Evolutionary conservation across 2,329 filamentous ascomycete species (phyloP), one percentile per base, ranked within the genome.

Genomic region (Neonectria coccinea): DNA sequence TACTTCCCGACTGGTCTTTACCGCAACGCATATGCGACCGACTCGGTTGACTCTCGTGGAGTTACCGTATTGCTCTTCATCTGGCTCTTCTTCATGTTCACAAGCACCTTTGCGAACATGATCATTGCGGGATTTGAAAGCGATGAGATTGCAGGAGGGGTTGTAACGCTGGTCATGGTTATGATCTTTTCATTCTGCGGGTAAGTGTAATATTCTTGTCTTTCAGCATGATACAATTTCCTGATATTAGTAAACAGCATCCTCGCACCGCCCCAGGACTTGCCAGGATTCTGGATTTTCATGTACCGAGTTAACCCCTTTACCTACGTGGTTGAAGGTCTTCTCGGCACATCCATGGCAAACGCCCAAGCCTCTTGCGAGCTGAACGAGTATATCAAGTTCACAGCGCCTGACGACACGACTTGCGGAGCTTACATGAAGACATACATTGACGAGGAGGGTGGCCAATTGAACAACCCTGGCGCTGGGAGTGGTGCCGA

Each of bases 1-100:
- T 92, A 91, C 79, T 92, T 89, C 74, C 88, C 89, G 4, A 86
- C 91, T 60, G 88, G 88, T 1, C 80, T 90, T 18, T 86, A 89
- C 75, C 79, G 79, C 55, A 89, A 90, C 70, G 86, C 87, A 1
- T 77, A 82, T 29, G 79, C 81, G 9, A 85, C 84, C 7, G 78
- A 84, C 65, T 81, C 87, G 41, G 69, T 67, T 10, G 54, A 70
- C n/a, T 70, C 70, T 1, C 86, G 89, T 16, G 86, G 88, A 18
- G 85, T 82, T 2, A 82, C 90, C n/a, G 86, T 91, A 79, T 88
- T 90, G 77, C 80, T 91, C 4, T 84, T 89, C 67, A 80, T 89
- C 56, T 84, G 85, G 77, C 80, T 84, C 45, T 91, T 91, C 80
- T 83, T 90, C 68, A 76, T 92, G 58, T 90, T 89, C 75, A 84